These are phyloP conservation scores for Mycena chlorophos DNA, from an alignment of 768 basidiomycete species.

Conservation along the genomic window DNA sequence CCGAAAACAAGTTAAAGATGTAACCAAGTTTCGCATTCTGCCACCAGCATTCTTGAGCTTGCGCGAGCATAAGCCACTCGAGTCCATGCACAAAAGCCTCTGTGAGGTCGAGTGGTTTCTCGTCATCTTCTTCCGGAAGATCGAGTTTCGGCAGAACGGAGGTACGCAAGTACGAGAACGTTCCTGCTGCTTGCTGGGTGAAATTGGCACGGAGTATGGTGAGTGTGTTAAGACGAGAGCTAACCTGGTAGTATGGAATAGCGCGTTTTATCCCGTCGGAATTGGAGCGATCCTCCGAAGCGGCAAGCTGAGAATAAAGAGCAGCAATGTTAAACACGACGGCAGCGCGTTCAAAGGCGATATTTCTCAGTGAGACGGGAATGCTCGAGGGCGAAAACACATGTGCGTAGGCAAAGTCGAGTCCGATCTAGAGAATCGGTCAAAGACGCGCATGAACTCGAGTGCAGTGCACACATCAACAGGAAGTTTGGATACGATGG, in stretches of 20 bases:
- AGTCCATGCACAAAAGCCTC: slow-evolving; percentile 59
- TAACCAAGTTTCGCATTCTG: slow-evolving; percentile 71
- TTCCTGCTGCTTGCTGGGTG: slow-evolving; percentile 68
- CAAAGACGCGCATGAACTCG: not conserved
- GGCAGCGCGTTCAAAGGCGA: slow-evolving; percentile 80
- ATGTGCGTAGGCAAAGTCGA: slow-evolving; percentile 73
- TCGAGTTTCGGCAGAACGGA: slow-evolving; percentile 54
- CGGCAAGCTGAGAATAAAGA: slow-evolving; percentile 80
- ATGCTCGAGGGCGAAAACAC: slow-evolving; percentile 59
- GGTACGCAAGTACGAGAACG: slow-evolving; percentile 59
- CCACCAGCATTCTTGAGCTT: slow-evolving; percentile 98
- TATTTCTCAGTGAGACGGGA: slow-evolving; percentile 65
- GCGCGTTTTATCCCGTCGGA: slow-evolving; percentile 86
- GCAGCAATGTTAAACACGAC: slow-evolving; percentile 86
- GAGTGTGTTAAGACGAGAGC: slow-evolving; percentile 5
- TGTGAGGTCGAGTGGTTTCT: slow-evolving; percentile 67
- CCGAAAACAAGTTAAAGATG: slow-evolving; percentile 3
- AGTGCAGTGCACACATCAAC: slow-evolving; percentile 52
- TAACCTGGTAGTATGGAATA: slow-evolving; percentile 67
- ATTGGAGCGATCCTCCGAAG: slow-evolving; percentile 64
- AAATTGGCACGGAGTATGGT: not conserved
- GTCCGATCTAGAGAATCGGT: slow-evolving; percentile 55
- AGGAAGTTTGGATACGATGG: slow-evolving; percentile 83
- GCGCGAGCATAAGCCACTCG: slow-evolving; percentile 81
- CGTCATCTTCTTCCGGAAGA: slow-evolving; percentile 49